Evolutionary conservation across 2,329 filamentous ascomycete species (phyloP), one percentile per base, ranked within the genome.

Genomic region (Neonectria coccinea): DNA sequence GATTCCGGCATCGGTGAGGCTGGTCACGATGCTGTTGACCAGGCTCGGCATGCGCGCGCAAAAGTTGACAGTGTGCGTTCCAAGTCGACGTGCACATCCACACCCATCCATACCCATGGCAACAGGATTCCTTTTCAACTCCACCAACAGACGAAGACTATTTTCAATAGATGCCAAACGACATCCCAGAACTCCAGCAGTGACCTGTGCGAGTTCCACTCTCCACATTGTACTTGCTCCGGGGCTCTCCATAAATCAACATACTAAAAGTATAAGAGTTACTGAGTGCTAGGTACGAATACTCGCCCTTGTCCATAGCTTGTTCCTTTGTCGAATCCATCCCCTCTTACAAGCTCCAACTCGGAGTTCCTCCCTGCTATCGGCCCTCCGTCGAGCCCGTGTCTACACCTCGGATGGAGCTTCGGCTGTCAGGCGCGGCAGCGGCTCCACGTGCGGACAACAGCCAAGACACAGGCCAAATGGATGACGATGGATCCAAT

Each of bases 351-450:
- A 52, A 51, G 20, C 20, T 53, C 39, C 5, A 14, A 16, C 11
- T 16, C 33, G 33, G 33, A 36, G 11, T 36, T 58, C 54, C 41
- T 59, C 27, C 41, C 36, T 33, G 14, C 31, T 42, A 20, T 42
- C 16, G 27, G 27, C 29, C 29, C 2, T 47, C 33, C 27, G n/a
- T 29, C 25, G 14, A 16, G 36, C 16, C 36, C 36, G 36, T n/a
- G 36, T 50, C 25, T 33, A 58, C 56, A 18, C 59, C 59, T 62
- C 53, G 59, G 61, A 59, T 48, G 41, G 39, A 56, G 31, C 33
- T 31, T 68, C 61, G 66, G 61, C 58, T 64, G 57, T 58, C 66
- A 69, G 60, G 39, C 59, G 56, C 66, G 60, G 66, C 59, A 55
- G 54, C 59, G 47, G n/a, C 42, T 55, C 60, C 61, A 59, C 56